Percentiles rank a stretch among this genome's conserved stretches.
Conservation (phyloP, 495 filamentous ascomycete genomes). For the Amniculicola lignicola region DNA sequence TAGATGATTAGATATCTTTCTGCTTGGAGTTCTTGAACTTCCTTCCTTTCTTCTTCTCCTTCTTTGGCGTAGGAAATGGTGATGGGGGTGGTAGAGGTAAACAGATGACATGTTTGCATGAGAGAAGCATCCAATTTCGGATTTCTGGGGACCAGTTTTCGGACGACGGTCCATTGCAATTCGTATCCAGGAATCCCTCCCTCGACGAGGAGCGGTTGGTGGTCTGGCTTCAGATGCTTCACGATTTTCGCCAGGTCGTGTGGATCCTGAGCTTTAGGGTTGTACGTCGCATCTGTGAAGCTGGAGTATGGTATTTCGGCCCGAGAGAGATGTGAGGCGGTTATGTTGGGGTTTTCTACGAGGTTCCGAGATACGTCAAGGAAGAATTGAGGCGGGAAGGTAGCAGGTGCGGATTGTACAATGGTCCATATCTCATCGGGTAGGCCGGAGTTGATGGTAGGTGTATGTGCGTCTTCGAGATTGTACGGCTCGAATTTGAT, state of each 20-base stretch:
- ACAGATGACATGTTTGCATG: constrained; percentile 78
- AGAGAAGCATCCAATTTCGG: constrained; percentile 66
- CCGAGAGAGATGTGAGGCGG: constrained; percentile 75
- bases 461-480: constrained; percentile 14
- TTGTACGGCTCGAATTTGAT: constrained; percentile 30
- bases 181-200: constrained; percentile 49
- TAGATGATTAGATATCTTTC: constrained; percentile 66
- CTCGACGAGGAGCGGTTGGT: constrained; percentile 42
- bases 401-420: constrained; percentile 43
- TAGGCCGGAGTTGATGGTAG: constrained; percentile 24
- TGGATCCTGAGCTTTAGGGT: constrained; percentile 17
- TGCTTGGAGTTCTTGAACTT: too few relatives aligned
- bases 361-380: constrained; percentile 65
- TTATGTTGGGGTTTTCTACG: constrained; percentile 81
- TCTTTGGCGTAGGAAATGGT: constrained; percentile 22
- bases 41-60: constrained; percentile 3
- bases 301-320: constrained; percentile 76
- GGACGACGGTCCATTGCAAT: constrained; percentile 60
- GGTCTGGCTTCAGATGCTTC: constrained; percentile 37
- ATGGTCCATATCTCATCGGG: constrained; percentile 41
- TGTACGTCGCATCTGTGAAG: constrained; percentile 34
- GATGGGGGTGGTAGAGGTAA: constrained; percentile 26
- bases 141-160: constrained; percentile 78
- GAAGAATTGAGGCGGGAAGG: constrained; percentile 60
- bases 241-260: constrained; percentile 31